Conservation (phyloP, 495 filamentous ascomycete species). For the Trichoderma erinaceum region DNA sequence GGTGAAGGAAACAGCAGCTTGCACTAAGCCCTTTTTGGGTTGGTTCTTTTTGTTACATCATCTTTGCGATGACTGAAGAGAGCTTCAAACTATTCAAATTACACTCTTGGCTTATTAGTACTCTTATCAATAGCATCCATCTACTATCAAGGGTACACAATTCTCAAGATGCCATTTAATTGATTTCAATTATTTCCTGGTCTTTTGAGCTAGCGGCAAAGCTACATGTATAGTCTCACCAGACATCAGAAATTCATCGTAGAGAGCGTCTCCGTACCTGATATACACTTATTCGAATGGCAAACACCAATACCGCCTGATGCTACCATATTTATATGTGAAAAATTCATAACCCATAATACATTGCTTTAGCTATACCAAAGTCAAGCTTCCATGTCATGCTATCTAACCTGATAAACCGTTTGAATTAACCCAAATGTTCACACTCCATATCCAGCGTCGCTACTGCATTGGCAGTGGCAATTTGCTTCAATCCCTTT, state of each 20-base stretch:
- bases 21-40: neutral
- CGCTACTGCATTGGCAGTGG: neutral
- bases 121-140: no score
- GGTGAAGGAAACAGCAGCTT: neutral
- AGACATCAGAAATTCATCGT: neutral
- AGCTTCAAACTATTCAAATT: no score
- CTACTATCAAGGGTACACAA: no score
- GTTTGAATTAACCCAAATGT: neutral
- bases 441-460: neutral
- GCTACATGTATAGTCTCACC: neutral
- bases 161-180: no score
- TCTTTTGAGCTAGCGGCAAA: no score
- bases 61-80: neutral
- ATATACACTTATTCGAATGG: no score
- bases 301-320: neutral
- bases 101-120: no score
- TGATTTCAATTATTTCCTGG: no score
- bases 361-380: neutral
- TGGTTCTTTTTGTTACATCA: neutral
- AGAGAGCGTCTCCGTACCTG: no score
- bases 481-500: neutral
- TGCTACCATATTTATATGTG: neutral
- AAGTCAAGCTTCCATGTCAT: slow-evolving; percentile 5
- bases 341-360: slow-evolving; percentile 5
- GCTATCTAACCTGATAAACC: slow-evolving; percentile 8